phyloP scores from a whole-genome alignment of 2,329 filamentous ascomycete genomes.

The Beauveria medogensis region DNA sequence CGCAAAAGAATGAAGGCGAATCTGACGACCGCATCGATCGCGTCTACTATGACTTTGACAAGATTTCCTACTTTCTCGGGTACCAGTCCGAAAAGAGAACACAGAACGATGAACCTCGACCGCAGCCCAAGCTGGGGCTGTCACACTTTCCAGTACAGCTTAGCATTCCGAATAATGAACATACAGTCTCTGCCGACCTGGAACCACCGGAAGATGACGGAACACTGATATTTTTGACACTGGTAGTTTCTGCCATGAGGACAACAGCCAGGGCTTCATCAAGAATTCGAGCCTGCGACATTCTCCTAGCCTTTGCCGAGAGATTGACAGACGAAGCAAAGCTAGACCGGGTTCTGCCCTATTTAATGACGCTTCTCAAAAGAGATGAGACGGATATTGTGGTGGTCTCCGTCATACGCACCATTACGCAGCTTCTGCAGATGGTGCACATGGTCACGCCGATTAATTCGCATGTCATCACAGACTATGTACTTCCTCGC shows the following conservation, averaged over 20 bases:
- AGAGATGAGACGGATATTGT: constrained; percentile 79
- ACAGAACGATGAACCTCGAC: constrained; percentile 19
- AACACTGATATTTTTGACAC: constrained; percentile 81
- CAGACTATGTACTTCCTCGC: constrained; percentile 59
- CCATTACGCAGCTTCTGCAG: constrained; percentile 79
- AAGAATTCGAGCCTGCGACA: constrained; percentile 79
- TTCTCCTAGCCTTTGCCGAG: constrained; percentile 86
- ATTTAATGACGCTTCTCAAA: constrained; percentile 67
- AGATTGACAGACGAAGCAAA: constrained; percentile 91
- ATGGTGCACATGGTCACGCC: constrained; percentile 83
- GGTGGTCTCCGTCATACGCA: constrained; percentile 74
- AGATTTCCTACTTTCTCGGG: constrained; percentile 89
- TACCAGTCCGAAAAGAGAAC: constrained; percentile 48
- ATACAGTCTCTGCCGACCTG: constrained; percentile 53
- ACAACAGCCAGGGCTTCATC: constrained; percentile 86
- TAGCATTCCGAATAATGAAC: constrained; percentile 78
- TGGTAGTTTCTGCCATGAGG: constrained; percentile 80
- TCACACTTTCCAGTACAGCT: constrained; percentile 72
- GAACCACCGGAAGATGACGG: constrained; percentile 71
- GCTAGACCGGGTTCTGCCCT: constrained; percentile 84
- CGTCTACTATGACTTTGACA: constrained; percentile 92
- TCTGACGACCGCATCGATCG: constrained; percentile 90
- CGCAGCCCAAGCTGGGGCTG: constrained; percentile 38
- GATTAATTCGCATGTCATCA: constrained; percentile 61
- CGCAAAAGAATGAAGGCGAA: constrained; percentile 65